A percentile compares a stretch with the other conserved stretches of the same genome.
These are phyloP conservation scores for Neocucurbitaria cava DNA, from an alignment of 2,329 filamentous ascomycete genomes.

Conservation along the genomic window DNA sequence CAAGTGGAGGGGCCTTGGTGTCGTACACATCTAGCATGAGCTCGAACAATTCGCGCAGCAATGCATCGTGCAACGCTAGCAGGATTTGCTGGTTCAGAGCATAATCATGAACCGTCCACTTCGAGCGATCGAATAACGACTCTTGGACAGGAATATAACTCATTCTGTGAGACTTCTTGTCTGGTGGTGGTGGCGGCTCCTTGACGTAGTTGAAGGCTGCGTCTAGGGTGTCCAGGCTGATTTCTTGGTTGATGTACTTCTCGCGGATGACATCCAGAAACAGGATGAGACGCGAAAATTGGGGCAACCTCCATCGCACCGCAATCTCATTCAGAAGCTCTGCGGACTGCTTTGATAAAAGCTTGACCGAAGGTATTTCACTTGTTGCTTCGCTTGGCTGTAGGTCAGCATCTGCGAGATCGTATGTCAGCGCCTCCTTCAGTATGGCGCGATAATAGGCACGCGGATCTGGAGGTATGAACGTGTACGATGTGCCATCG, in stretches of 20 bases:
- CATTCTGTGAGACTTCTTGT: conserved; percentile 66
- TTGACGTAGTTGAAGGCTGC: conserved; percentile 84
- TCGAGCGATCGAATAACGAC: conserved; percentile 55
- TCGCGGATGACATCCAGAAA: conserved; percentile 85
- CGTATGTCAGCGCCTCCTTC: conserved; percentile 73
- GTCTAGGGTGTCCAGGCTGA: conserved; percentile 82
- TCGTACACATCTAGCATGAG: conserved; percentile 90
- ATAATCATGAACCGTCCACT: conserved; percentile 59
- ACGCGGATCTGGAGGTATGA: conserved; percentile 84
- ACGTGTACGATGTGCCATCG: conserved; percentile 76
- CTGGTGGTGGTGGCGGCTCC: conserved; percentile 69
- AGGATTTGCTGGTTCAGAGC: conserved; percentile 76
- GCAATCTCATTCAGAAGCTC: conserved; percentile 87
- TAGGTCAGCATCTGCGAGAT: conserved; percentile 63
- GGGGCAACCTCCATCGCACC: conserved; percentile 86
- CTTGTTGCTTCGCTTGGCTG: conserved; percentile 58
- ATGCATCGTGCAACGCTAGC: conserved; percentile 75
- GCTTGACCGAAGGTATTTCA: conserved; percentile 58
- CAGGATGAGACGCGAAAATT: conserved; percentile 78
- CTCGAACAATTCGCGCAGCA: conserved; percentile 87
- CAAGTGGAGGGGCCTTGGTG: conserved; percentile 81
- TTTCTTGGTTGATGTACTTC: conserved; percentile 84
- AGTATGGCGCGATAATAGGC: conserved; percentile 84
- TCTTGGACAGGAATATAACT: conserved; percentile 46
- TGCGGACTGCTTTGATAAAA: conserved; percentile 76